These are phyloP conservation scores for Diatrype stigma DNA, from an alignment of 2,329 filamentous ascomycete species.

Conservation along the genomic window DNA sequence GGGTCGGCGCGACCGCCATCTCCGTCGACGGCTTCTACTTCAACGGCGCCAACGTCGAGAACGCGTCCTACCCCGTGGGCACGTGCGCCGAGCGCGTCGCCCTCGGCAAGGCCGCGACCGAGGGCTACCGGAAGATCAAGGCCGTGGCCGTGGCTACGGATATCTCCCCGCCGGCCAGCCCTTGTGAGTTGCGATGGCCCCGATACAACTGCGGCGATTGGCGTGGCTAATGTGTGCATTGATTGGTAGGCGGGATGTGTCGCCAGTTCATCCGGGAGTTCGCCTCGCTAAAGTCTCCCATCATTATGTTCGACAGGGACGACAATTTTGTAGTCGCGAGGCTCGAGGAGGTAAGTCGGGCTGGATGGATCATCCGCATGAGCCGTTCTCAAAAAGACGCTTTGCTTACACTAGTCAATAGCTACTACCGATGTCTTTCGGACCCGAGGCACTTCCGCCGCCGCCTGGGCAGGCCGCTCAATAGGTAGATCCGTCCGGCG, in stretches of 20 bases:
- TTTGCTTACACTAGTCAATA: constrained; percentile 25
- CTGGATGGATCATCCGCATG: neutral
- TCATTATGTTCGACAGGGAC: constrained; percentile 90
- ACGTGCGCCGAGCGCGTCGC: constrained; percentile 94
- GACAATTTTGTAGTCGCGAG: constrained; percentile 67
- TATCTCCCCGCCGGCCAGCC: constrained; percentile 63
- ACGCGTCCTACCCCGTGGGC: constrained; percentile 89
- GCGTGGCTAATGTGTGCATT: too few species aligned
- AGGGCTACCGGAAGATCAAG: constrained; percentile 56
- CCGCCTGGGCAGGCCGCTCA: constrained; percentile 20
- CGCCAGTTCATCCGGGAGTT: constrained; percentile 87
- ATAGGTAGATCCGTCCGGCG: neutral
- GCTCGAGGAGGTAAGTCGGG: constrained; percentile 56
- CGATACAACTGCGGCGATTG: too few species aligned
- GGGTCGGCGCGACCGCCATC: constrained; percentile 80
- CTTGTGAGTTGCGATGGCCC: constrained; percentile 58
- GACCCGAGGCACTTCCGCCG: constrained; percentile 53
- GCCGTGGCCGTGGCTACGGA: constrained; percentile 86
- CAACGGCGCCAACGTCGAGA: constrained; percentile 86
- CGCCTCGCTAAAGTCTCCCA: constrained; percentile 61
- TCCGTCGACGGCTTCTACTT: constrained; percentile 48
- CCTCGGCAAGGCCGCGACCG: constrained; percentile 71
- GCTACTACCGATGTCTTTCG: constrained; percentile 66
- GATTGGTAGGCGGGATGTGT: constrained; percentile 68
- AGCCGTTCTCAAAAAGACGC: too few species aligned